These are phyloP conservation scores for Tritrichomonas musculus DNA, from an alignment of 208 protist genomes.

Conservation along the genomic window DNA sequence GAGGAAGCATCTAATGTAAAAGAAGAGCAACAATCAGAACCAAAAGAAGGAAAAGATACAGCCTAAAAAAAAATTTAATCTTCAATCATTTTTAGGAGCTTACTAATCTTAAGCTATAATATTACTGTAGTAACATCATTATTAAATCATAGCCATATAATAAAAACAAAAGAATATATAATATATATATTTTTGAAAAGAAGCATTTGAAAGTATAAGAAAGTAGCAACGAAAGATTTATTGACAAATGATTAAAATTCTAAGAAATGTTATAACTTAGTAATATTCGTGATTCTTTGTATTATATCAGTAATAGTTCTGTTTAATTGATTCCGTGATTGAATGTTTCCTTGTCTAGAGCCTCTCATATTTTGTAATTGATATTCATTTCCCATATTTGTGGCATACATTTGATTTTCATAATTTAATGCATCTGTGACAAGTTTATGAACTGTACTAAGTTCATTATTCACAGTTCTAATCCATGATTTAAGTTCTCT, in stretches of 20 bases:
- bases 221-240: background rate
- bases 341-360: too few relatives aligned
- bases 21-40: too few relatives aligned
- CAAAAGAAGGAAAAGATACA: too few relatives aligned
- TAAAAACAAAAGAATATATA: background rate
- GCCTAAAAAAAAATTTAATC: too few relatives aligned
- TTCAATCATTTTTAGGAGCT: too few relatives aligned
- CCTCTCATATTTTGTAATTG: background rate
- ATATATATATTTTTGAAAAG: background rate
- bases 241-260: background rate
- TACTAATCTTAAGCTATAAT: background rate
- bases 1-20: too few relatives aligned
- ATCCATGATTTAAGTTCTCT: constrained; percentile 32
- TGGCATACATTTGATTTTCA: background rate
- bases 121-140: background rate
- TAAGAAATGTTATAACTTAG: background rate
- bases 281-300: background rate
- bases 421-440: background rate
- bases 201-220: background rate
- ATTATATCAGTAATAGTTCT: constrained; percentile 4
- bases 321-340: background rate
- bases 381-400: background rate
- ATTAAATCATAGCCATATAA: background rate
- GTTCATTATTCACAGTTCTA: background rate
- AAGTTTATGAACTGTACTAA: background rate